Conservation (phyloP, 169 alveolate species). For the Cryptosporidium parvum region DNA sequence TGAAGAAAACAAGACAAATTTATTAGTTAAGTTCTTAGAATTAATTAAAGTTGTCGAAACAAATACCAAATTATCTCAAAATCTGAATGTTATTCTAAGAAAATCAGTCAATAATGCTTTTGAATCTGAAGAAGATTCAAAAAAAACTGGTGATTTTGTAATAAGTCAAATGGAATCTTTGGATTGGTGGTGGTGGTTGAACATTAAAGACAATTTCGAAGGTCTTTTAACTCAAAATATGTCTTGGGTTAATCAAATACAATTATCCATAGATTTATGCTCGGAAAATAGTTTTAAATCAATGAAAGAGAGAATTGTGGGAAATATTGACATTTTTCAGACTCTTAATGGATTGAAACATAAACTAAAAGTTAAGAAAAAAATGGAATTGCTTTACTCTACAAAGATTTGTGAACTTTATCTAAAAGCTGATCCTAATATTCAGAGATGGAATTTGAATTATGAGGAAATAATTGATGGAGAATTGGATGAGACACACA, state of each 20-base stretch:
- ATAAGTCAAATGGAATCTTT: constrained; percentile 12
- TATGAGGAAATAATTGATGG: background rate
- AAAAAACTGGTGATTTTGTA: background rate
- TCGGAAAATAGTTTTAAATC: background rate
- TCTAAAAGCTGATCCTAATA: background rate
- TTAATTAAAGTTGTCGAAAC: background rate
- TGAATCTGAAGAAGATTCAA: background rate
- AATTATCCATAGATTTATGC: constrained; percentile 15
- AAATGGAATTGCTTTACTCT: background rate
- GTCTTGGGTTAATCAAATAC: constrained; percentile 7
- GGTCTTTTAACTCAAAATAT: background rate
- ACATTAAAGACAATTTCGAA: background rate
- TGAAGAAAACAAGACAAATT: too few relatives aligned
- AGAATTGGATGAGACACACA: background rate
- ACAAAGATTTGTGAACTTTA: constrained; percentile 12
- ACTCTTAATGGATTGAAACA: background rate
- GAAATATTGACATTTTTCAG: background rate
- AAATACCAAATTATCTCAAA: background rate
- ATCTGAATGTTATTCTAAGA: background rate
- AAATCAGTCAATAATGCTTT: background rate
- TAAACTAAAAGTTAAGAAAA: background rate
- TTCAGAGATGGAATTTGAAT: background rate
- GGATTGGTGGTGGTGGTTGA: constrained; percentile 56
- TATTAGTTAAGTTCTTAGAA: background rate
- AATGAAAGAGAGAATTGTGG: background rate